Percentiles rank a stretch among this genome's conserved stretches.
Evolutionary conservation across 345 rosid species (phyloP).

Genomic region (Lagerstroemia speciosa): DNA sequence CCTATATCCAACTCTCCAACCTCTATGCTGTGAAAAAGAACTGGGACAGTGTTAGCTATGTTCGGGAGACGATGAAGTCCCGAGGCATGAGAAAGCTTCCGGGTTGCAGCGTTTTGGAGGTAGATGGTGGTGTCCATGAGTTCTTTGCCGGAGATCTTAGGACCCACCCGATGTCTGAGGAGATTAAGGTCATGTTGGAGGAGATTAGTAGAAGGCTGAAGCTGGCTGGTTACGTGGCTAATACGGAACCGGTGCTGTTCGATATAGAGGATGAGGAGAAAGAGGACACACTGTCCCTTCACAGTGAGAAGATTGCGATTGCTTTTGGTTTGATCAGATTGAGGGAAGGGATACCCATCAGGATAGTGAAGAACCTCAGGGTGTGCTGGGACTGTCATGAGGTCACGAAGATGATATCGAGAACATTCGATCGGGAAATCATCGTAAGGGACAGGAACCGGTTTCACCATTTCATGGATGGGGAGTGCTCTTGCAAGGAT

Average conservation of each 20-base stretch:
- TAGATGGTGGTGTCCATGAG: constrained; percentile 49
- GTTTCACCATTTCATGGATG: constrained; percentile 50
- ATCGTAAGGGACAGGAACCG: constrained; percentile 19
- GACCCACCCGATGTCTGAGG: constrained; percentile 40
- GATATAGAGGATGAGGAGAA: constrained; percentile 76
- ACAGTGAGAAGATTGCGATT: constrained; percentile 65
- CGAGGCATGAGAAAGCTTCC: constrained; percentile 47
- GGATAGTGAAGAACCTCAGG: constrained; percentile 57
- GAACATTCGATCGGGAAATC: not conserved
- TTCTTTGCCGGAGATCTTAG: constrained; percentile 41
- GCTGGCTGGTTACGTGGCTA: constrained; percentile 48
- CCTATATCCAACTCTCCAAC: constrained; percentile 54
- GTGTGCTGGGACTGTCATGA: constrained; percentile 69
- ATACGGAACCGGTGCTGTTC: constrained; percentile 49
- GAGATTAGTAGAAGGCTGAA: constrained; percentile 42
- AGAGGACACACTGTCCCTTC: constrained; percentile 53
- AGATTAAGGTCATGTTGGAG: constrained; percentile 34
- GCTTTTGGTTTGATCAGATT: constrained; percentile 57
- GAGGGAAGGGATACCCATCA: constrained; percentile 38
- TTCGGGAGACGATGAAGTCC: constrained; percentile 42
- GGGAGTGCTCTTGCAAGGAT: constrained; percentile 52
- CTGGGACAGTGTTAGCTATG: constrained; percentile 40
- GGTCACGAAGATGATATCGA: constrained; percentile 47
- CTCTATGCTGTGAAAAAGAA: constrained; percentile 48
- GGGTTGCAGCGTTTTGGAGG: constrained; percentile 54